These are phyloP conservation scores for Ensete ventricosum DNA, from an alignment of 176 grass and related monocot species.

Conservation along the genomic window DNA sequence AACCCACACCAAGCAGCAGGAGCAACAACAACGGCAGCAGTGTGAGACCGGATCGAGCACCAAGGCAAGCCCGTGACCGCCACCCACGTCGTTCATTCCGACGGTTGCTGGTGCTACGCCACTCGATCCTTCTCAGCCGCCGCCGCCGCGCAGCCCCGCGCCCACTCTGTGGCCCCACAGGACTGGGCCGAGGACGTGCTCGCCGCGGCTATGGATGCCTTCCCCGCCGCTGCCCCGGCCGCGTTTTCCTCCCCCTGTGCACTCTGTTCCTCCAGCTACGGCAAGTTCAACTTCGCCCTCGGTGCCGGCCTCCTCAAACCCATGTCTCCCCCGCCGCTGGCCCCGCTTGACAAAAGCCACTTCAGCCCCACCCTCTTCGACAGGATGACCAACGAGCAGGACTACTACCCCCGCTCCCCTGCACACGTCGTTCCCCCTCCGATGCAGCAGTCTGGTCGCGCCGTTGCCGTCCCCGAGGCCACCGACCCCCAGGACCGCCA, in stretches of 20 bases:
- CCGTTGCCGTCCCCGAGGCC: slow-evolving; percentile 33
- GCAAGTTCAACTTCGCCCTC: slow-evolving; percentile 95
- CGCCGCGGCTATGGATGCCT: background rate
- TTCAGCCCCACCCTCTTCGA: slow-evolving; percentile 94
- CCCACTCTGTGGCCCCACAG: background rate
- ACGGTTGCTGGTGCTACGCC: background rate
- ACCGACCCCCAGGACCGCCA: slow-evolving; percentile 46
- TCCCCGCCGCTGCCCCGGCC: background rate
- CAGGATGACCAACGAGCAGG: slow-evolving; percentile 98
- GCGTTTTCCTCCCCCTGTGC: slow-evolving; percentile 6
- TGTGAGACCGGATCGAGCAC: background rate
- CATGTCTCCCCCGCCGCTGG: slow-evolving; percentile 80
- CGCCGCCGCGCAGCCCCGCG: background rate
- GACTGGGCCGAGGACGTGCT: background rate
- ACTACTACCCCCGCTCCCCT: slow-evolving; percentile 51
- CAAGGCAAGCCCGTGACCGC: slow-evolving; percentile 23
- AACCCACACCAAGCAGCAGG: background rate
- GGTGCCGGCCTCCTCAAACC: slow-evolving; percentile 92
- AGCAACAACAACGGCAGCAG: background rate
- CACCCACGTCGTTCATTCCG: background rate
- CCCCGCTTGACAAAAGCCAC: slow-evolving; percentile 70
- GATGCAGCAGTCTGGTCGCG: background rate
- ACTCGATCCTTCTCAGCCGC: background rate
- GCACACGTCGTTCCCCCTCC: slow-evolving; percentile 3
- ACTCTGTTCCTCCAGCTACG: slow-evolving; percentile 60